A percentile compares a stretch with the other conserved stretches of the same genome.
These are phyloP conservation scores for Plasmodium relictum DNA, from an alignment of 169 alveolate species.

Conservation along the genomic window DNA sequence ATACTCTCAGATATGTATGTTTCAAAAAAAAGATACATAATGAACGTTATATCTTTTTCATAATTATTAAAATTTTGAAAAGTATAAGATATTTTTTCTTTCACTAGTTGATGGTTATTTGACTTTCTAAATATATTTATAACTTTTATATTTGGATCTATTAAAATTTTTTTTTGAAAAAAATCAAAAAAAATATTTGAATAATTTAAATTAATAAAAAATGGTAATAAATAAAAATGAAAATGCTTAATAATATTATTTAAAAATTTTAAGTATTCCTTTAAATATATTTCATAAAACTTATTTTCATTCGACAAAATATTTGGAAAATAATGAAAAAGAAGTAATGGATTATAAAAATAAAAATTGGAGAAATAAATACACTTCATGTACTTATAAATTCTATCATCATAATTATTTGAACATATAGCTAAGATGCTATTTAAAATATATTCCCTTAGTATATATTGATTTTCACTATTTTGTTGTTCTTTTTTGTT, in stretches of 20 bases:
- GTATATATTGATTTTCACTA: slow-evolving; percentile 5
- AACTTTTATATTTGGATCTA: not conserved
- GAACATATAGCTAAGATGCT: slow-evolving; percentile 7
- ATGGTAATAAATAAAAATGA: slow-evolving; percentile 70
- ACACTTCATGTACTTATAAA: slow-evolving; percentile 49
- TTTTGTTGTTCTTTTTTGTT: too few species aligned
- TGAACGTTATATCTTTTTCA: slow-evolving; percentile 2
- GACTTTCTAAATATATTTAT: slow-evolving; percentile 11
- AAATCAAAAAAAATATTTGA: slow-evolving; percentile 30
- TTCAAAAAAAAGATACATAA: slow-evolving; percentile 24
- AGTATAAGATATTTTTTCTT: slow-evolving; percentile 23
- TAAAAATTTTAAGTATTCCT: slow-evolving; percentile 49
- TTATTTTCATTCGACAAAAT: slow-evolving; percentile 24
- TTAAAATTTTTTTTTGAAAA: slow-evolving; percentile 6
- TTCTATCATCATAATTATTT: slow-evolving; percentile 61
- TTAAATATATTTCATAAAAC: slow-evolving; percentile 35
- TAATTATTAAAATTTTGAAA: not conserved
- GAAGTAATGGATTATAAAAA: slow-evolving; percentile 54
- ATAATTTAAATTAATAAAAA: slow-evolving; percentile 68
- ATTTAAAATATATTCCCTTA: slow-evolving; percentile 29
- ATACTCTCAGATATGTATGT: slow-evolving; percentile 9
- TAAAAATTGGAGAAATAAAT: slow-evolving; percentile 43
- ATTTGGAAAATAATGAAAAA: slow-evolving; percentile 36
- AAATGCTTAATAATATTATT: slow-evolving; percentile 53
- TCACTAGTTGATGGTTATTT: not conserved